Conservation (phyloP, 805 yeast genomes). For the Wickerhamiella qilinensis region DNA sequence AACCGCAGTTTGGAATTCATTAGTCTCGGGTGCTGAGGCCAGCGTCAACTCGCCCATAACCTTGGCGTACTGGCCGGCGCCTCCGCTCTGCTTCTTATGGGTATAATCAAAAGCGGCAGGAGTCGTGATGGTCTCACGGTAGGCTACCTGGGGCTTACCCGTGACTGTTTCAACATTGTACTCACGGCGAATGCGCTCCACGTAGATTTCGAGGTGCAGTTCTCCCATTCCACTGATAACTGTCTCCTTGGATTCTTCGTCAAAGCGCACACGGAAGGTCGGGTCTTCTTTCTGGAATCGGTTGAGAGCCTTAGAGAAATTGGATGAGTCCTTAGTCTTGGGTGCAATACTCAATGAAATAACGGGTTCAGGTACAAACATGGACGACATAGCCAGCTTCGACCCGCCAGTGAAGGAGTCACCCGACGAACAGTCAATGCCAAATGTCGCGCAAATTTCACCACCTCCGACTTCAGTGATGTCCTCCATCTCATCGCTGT, state of each 20-base stretch:
- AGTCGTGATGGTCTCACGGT: slow-evolving; percentile 76
- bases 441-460: slow-evolving; percentile 98
- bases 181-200: slow-evolving; percentile 96
- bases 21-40: slow-evolving; percentile 28
- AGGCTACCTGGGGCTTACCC: slow-evolving; percentile 96
- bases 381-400: slow-evolving; percentile 83
- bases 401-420: slow-evolving; percentile 88
- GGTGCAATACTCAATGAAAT: slow-evolving; percentile 86
- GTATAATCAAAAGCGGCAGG: slow-evolving; percentile 76
- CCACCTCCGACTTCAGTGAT: slow-evolving; percentile 92
- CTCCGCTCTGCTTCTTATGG: slow-evolving; percentile 97
- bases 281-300: slow-evolving; percentile 99
- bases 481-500: slow-evolving; percentile 97
- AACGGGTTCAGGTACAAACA: slow-evolving; percentile 98
- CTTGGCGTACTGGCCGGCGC: slow-evolving; percentile 98
- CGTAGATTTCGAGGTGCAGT: slow-evolving; percentile 89
- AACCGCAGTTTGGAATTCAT: slow-evolving; percentile 68
- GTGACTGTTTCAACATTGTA: slow-evolving; percentile 89
- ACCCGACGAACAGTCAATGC: slow-evolving; percentile 97
- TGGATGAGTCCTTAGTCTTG: slow-evolving; percentile 67
- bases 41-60: slow-evolving; percentile 73
- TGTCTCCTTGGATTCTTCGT: slow-evolving; percentile 84
- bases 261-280: slow-evolving; percentile 85
- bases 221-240: slow-evolving; percentile 97
- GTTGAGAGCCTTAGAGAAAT: slow-evolving; percentile 92